Conservation (phyloP, 2,329 filamentous ascomycete genomes). For the Talaromyces sp. region DNA sequence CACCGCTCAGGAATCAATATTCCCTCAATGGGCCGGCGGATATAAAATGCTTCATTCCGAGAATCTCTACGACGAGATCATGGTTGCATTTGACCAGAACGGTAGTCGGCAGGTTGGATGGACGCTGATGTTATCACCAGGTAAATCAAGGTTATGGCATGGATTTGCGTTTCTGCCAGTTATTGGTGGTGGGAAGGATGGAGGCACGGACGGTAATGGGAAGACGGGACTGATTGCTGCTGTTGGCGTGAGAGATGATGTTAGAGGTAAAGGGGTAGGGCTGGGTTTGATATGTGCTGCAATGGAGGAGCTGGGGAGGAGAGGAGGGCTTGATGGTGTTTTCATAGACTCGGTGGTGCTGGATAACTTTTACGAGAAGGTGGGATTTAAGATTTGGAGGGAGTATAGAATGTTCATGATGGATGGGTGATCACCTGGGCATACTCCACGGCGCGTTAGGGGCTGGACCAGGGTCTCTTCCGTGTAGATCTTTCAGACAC, state of each 20-base stretch:
- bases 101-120: slow-evolving; percentile 9
- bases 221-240: slow-evolving; percentile 9
- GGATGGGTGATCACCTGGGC: neutral
- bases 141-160: slow-evolving; percentile 4
- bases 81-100: slow-evolving; percentile 12
- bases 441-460: neutral
- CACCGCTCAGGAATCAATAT: slow-evolving; percentile 2
- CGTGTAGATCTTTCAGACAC: neutral
- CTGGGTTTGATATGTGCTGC: slow-evolving; percentile 13
- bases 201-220: neutral
- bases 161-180: slow-evolving; percentile 12
- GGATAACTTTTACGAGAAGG: slow-evolving; percentile 11
- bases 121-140: slow-evolving; percentile 9
- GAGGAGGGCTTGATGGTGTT: slow-evolving; percentile 3
- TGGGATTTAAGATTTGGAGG: slow-evolving; percentile 11
- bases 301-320: slow-evolving; percentile 15
- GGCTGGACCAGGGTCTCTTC: neutral
- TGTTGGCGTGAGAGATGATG: slow-evolving; percentile 12
- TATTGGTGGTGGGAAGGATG: neutral
- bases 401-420: slow-evolving; percentile 1
- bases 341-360: slow-evolving; percentile 12
- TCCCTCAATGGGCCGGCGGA: slow-evolving; percentile 7
- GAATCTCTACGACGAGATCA: neutral
- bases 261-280: slow-evolving; percentile 5
- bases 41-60: neutral